Conservation (phyloP, 345 rosid species). For the Citrus mangshanensis region DNA sequence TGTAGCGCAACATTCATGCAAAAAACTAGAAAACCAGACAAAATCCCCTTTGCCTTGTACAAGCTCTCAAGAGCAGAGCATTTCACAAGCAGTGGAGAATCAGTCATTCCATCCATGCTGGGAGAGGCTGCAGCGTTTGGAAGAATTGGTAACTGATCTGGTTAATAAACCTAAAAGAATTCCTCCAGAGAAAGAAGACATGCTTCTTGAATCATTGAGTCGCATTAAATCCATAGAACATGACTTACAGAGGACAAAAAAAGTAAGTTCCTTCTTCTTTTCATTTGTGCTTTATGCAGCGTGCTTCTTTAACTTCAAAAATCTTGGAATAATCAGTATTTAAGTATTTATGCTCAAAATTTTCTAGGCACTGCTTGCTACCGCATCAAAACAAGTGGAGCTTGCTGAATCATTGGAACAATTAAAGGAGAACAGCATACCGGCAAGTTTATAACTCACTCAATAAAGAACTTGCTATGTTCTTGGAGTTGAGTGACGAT, state of each 20-base stretch:
- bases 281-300: not conserved
- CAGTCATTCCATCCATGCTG: slow-evolving; percentile 67
- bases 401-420: slow-evolving; percentile 81
- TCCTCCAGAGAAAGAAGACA: slow-evolving; percentile 88
- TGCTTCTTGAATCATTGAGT: slow-evolving; percentile 73
- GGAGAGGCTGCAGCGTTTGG: slow-evolving; percentile 79
- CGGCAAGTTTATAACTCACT: slow-evolving; percentile 40
- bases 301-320: not conserved
- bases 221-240: slow-evolving; percentile 81
- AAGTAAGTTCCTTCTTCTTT: slow-evolving; percentile 34
- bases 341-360: not conserved
- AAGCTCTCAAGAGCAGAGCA: slow-evolving; percentile 28
- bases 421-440: slow-evolving; percentile 45
- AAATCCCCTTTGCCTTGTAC: slow-evolving; percentile 33
- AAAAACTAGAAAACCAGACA: slow-evolving; percentile 37
- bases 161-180: slow-evolving; percentile 57
- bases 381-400: slow-evolving; percentile 88
- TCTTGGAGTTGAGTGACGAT: not conserved
- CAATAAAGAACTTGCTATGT: not conserved
- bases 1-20: slow-evolving; percentile 21
- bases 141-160: slow-evolving; percentile 65
- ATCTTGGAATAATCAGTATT: not conserved
- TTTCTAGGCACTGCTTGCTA: slow-evolving; percentile 73
- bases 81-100: slow-evolving; percentile 39
- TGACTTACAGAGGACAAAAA: slow-evolving; percentile 88